Evolutionary conservation across 495 filamentous ascomycete species (phyloP).

Genomic region (Diplogelasinospora grovesii): DNA sequence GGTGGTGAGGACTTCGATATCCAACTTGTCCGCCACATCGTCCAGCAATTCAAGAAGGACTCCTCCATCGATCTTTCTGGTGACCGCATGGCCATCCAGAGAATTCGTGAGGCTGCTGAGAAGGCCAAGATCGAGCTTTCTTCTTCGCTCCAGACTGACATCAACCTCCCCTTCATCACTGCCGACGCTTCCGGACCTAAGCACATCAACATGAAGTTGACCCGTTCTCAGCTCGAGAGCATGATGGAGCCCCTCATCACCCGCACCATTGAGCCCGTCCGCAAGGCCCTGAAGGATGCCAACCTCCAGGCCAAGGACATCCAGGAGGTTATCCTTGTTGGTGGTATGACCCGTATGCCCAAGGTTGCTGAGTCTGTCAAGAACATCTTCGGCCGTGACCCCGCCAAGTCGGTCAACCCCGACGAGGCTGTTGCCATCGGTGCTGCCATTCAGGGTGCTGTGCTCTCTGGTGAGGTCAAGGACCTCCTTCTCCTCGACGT

Average conservation of each 20-base stretch:
- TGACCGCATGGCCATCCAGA: conserved; percentile 98
- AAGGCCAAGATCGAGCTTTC: conserved; percentile 99
- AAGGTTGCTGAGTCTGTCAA: conserved; percentile 98
- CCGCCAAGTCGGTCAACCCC: conserved; percentile 98
- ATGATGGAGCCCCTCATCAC: conserved; percentile 88
- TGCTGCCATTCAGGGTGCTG: conserved; percentile 96
- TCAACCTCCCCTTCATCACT: conserved; percentile 98
- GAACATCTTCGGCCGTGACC: conserved; percentile 94
- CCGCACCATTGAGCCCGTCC: conserved; percentile 83
- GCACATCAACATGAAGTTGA: conserved; percentile 96
- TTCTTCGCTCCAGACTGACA: conserved; percentile 93
- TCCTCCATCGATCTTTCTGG: conserved; percentile 81
- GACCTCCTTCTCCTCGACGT: conserved; percentile 95
- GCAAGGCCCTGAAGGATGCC: conserved; percentile 97
- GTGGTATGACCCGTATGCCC: conserved; percentile 99
- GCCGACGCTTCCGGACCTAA: conserved; percentile 90
- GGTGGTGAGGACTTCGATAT: conserved; percentile 99
- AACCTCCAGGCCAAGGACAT: conserved; percentile 90
- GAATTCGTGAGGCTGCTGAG: conserved; percentile 98
- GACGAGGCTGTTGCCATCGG: conserved; percentile 99
- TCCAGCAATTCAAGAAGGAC: conserved; percentile 94
- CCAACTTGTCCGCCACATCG: conserved; percentile 86
- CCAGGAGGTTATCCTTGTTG: conserved; percentile 97
- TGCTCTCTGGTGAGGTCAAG: conserved; percentile 93
- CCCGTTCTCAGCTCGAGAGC: conserved; percentile 83